Percentiles rank a stretch among this genome's conserved stretches.
Evolutionary conservation across 306 rosid genomes (phyloP).

Genomic region (Luffa aegyptiaca): DNA sequence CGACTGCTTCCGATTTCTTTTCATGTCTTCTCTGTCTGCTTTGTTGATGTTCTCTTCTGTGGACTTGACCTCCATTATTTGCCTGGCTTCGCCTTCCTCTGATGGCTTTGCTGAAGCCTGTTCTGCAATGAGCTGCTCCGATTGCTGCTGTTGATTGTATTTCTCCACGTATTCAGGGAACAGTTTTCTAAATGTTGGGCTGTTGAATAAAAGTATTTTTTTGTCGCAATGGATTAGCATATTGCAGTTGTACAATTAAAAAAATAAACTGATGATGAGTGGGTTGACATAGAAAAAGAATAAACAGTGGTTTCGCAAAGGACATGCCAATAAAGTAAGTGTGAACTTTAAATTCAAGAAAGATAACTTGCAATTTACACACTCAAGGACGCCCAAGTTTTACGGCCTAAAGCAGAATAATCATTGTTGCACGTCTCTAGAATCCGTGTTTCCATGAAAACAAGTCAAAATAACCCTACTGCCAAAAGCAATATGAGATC

Average conservation of each 20-base stretch:
- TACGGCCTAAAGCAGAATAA: background rate
- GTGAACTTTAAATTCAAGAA: background rate
- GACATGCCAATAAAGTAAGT: background rate
- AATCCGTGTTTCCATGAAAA: background rate
- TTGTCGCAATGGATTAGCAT: constrained; percentile 5
- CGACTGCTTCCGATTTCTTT: constrained; percentile 41
- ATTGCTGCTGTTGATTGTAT: constrained; percentile 53
- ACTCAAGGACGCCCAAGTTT: background rate
- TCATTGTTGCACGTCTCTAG: background rate
- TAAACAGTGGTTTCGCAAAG: background rate
- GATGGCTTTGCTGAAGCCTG: constrained; percentile 23
- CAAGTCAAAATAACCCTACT: background rate
- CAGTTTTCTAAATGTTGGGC: constrained; percentile 75
- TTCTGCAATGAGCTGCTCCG: constrained; percentile 46
- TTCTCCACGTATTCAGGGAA: constrained; percentile 92
- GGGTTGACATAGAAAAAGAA: background rate
- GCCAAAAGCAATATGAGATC: background rate
- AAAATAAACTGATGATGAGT: background rate
- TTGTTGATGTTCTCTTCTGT: constrained; percentile 30
- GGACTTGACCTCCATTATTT: constrained; percentile 32
- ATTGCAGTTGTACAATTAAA: background rate
- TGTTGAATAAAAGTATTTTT: constrained; percentile 18
- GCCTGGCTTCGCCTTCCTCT: constrained; percentile 29
- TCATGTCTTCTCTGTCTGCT: constrained; percentile 32
- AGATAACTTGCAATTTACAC: constrained; percentile 1